These are phyloP conservation scores for Pulicaria dysenterica DNA, from an alignment of 129 eudicot species.

Conservation along the genomic window DNA sequence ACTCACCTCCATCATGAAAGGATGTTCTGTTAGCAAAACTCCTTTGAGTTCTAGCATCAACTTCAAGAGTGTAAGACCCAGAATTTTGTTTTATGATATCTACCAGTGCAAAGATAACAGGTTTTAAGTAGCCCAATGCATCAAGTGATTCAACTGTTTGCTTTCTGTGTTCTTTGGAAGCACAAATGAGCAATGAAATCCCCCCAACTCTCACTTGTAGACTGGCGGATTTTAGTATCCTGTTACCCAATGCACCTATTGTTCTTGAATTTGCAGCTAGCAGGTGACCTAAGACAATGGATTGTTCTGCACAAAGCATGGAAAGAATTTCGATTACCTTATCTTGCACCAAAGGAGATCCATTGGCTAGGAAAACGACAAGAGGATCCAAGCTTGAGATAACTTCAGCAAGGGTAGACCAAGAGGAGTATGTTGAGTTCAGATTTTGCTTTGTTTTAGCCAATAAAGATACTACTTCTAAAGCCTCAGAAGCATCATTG, in stretches of 20 bases:
- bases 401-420: conserved; percentile 59
- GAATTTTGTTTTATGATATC: conserved; percentile 59
- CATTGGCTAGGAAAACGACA: conserved; percentile 57
- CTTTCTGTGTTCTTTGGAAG: conserved; percentile 52
- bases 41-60: conserved; percentile 51
- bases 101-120: conserved; percentile 56
- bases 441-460: conserved; percentile 49
- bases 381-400: conserved; percentile 65
- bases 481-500: conserved; percentile 55
- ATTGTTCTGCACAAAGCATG: conserved; percentile 66
- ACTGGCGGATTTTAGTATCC: conserved; percentile 56
- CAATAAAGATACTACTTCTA: conserved; percentile 60
- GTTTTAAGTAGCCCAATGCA: conserved; percentile 52
- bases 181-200: conserved; percentile 61
- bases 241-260: conserved; percentile 57
- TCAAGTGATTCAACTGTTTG: conserved; percentile 52
- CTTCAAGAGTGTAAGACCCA: conserved; percentile 45
- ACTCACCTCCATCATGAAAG: conserved; percentile 59
- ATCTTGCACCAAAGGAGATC: conserved; percentile 57
- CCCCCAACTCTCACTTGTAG: conserved; percentile 78
- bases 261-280: conserved; percentile 53
- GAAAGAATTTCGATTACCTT: conserved; percentile 68
- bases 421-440: conserved; percentile 40
- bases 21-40: conserved; percentile 45
- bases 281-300: conserved; percentile 51